A percentile compares a stretch with the other conserved stretches of the same genome.
These are phyloP conservation scores for Trichosporon coremiiforme DNA, from an alignment of 1,284 basidiomycete species.

Conservation along the genomic window DNA sequence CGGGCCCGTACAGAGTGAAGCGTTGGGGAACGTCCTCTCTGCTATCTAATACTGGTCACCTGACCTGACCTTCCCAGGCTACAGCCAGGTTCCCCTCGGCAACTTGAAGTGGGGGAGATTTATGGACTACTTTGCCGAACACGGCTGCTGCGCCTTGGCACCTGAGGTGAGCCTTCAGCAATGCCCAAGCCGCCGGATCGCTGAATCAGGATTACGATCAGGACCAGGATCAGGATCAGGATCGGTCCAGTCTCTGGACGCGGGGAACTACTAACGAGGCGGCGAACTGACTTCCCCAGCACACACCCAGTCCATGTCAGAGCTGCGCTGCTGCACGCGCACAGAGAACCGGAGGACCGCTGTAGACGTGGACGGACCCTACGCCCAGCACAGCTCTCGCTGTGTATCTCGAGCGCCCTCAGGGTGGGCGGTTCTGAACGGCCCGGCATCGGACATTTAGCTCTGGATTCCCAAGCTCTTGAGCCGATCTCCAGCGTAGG, in stretches of 20 bases:
- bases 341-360: not conserved
- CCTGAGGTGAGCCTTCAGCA: not conserved
- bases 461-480: not conserved
- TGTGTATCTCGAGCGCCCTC: not conserved
- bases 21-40: not conserved
- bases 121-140: conserved; percentile 1
- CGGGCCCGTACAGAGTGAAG: not conserved
- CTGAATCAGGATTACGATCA: not conserved
- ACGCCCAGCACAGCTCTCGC: not conserved
- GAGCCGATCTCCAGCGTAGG: not conserved
- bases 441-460: conserved; percentile 14
- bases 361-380: not conserved
- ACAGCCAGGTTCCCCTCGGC: not conserved
- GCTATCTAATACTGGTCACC: conserved; percentile 11
- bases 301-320: not conserved
- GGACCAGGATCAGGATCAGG: not conserved
- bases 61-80: not conserved
- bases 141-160: not conserved
- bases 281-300: not conserved
- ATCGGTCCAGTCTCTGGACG: not conserved
- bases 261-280: not conserved
- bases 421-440: not conserved
- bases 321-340: not conserved
- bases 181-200: not conserved
- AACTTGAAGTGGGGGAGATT: conserved; percentile 15